Evolutionary conservation across 2,329 filamentous ascomycete genomes (phyloP).

Genomic region (Colletotrichum filicis): DNA sequence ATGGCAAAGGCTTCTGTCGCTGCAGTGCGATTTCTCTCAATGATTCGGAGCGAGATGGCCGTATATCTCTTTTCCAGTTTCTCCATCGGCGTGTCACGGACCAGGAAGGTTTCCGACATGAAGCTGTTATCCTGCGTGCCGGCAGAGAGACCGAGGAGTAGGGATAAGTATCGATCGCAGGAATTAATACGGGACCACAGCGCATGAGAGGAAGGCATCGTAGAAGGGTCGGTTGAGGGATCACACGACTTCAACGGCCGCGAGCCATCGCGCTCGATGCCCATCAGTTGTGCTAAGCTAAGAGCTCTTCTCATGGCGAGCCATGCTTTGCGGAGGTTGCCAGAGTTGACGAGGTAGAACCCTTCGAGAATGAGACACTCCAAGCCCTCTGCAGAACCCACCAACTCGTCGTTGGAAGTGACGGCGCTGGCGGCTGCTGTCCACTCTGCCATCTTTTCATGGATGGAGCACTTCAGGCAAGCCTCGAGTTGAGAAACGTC

Average conservation of each 20-base stretch:
- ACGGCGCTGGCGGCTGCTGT: slow-evolving; percentile 51
- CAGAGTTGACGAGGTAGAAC: slow-evolving; percentile 62
- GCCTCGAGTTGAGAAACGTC: slow-evolving; percentile 44
- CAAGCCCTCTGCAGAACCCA: slow-evolving; percentile 62
- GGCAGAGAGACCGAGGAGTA: slow-evolving; percentile 61
- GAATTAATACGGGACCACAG: slow-evolving; percentile 63
- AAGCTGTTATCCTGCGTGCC: slow-evolving; percentile 55
- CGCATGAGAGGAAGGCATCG: slow-evolving; percentile 17
- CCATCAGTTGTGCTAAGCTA: slow-evolving; percentile 62
- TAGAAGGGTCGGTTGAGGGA: slow-evolving; percentile 45
- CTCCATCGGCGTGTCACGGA: slow-evolving; percentile 50
- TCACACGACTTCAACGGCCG: slow-evolving; percentile 52
- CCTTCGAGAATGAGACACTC: slow-evolving; percentile 61
- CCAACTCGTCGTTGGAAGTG: slow-evolving; percentile 61
- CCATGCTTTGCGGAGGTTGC: slow-evolving; percentile 66
- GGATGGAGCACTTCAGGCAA: slow-evolving; percentile 36
- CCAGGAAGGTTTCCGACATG: slow-evolving; percentile 41
- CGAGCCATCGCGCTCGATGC: slow-evolving; percentile 51
- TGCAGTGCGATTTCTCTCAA: slow-evolving; percentile 55
- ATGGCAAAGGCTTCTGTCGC: slow-evolving; percentile 50
- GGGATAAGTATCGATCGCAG: slow-evolving; percentile 61
- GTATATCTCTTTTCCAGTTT: slow-evolving; percentile 57
- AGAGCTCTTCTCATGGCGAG: slow-evolving; percentile 60
- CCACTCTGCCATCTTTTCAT: slow-evolving; percentile 45
- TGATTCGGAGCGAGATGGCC: slow-evolving; percentile 54